phyloP scores from a whole-genome alignment of 495 filamentous ascomycete genomes.

The Xanthoparmelia taractica region DNA sequence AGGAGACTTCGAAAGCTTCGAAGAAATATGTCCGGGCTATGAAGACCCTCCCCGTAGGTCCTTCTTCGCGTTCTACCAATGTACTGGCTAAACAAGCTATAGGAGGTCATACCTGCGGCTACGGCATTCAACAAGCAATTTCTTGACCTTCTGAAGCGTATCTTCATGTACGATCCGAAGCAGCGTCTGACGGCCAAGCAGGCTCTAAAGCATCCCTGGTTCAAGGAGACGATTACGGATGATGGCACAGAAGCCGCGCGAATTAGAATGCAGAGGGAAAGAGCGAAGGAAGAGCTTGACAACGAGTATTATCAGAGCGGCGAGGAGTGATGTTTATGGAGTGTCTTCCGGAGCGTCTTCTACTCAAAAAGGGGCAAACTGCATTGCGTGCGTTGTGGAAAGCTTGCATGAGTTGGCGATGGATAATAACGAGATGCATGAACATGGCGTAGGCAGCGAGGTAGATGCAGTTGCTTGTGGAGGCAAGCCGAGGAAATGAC shows the following conservation, averaged over 20 bases:
- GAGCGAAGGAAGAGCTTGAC: slow-evolving; percentile 9
- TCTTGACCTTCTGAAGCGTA: slow-evolving; percentile 76
- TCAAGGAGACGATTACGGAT: slow-evolving; percentile 74
- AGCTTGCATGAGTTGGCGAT: slow-evolving; percentile 2
- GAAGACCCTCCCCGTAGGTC: slow-evolving; percentile 75
- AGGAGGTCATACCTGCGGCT: slow-evolving; percentile 84
- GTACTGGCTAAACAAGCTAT: background rate
- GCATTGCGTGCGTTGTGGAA: background rate
- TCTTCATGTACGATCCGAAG: slow-evolving; percentile 92
- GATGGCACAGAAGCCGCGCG: slow-evolving; percentile 90
- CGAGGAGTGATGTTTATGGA: background rate
- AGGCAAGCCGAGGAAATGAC: background rate
- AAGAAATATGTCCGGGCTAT: slow-evolving; percentile 91
- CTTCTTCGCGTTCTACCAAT: background rate
- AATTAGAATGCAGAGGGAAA: slow-evolving; percentile 51
- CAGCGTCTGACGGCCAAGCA: slow-evolving; percentile 85
- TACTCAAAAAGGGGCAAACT: background rate
- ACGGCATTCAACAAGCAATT: slow-evolving; percentile 77
- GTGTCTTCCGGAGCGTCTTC: background rate
- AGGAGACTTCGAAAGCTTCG: slow-evolving; percentile 80
- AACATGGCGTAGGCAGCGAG: slow-evolving; percentile 3
- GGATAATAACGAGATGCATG: slow-evolving; percentile 11
- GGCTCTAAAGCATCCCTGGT: slow-evolving; percentile 90
- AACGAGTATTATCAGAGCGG: slow-evolving; percentile 12
- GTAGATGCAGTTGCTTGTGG: slow-evolving; percentile 5